Base-by-base conservation (phyloP, 78 protist genomes). In the Planoprotostelium fungivorum region DNA sequence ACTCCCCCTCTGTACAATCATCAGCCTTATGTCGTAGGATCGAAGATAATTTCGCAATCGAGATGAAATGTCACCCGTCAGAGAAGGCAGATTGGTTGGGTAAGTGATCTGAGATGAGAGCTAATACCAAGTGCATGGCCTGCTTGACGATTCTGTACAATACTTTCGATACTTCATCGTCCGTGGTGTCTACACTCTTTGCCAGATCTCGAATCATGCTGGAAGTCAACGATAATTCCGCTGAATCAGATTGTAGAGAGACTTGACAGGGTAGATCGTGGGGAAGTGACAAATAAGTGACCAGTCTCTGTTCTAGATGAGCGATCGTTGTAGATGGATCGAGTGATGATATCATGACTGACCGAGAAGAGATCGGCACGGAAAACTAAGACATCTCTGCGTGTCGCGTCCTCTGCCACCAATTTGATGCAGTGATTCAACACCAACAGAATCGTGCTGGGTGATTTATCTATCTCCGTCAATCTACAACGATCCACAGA, bases 391-490 rank as follows among this genome's bases (percentile, higher is more conserved):
- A 36, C 85, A 28, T 86, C 90, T 23, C 73, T 36, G 37, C 84
- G 87, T 29, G 87, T 90, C 36, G 86, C 84, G n/a, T 87, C 85
- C 34, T 92, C 87, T 0, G 86, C 38, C 0, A 92, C 28, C 0
- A 92, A 90, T 0, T 92, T 92, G 0, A 92, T 92, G 35, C 89
- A 34, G 83, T 92, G 94, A 38, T 92, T 91, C 31, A 84, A 34
- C 28, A 92, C 94, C 87, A 92, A 83, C 34, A 92, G 37, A 0
- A 92, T 86, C 0, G 94, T 92, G 35, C 91, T 88, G 29, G 94
- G 94, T 28, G 63, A 23, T n/a, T 86, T 73, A 29, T 86, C 73
- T 51, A 51, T 51, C 16, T 5, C 5, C 16, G 73, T 51, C 5
- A 51, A 51, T 51, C 5, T 51, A 51, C 73, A 51, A 16, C 5